These are phyloP conservation scores for Zymoseptoria pseudotritici DNA, from an alignment of 2,329 filamentous ascomycete species.

Conservation along the genomic window DNA sequence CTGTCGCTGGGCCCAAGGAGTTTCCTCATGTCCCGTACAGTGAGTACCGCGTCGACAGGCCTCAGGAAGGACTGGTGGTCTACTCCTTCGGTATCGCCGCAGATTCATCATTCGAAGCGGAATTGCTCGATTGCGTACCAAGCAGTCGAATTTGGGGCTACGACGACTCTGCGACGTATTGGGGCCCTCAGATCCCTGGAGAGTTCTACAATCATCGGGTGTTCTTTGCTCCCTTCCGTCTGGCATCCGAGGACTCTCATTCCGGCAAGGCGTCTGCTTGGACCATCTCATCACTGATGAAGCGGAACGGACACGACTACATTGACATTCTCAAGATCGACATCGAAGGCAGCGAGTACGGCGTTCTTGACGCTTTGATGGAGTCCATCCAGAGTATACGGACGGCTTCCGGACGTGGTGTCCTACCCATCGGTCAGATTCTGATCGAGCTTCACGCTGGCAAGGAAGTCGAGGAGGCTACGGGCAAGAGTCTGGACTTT, in stretches of 20 bases:
- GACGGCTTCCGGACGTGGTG: neutral
- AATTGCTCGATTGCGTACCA: slow-evolving; percentile 25
- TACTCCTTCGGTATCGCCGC: slow-evolving; percentile 35
- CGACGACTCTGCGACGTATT: slow-evolving; percentile 30
- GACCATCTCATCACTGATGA: neutral
- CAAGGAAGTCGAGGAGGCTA: neutral
- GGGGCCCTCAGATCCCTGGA: slow-evolving; percentile 4
- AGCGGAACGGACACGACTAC: slow-evolving; percentile 25
- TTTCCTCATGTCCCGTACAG: slow-evolving; percentile 31
- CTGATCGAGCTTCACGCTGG: slow-evolving; percentile 1
- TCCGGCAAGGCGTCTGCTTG: neutral
- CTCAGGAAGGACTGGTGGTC: slow-evolving; percentile 24
- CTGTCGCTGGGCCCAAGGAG: neutral
- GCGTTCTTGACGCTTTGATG: slow-evolving; percentile 4
- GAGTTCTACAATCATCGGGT: slow-evolving; percentile 10
- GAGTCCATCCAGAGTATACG: neutral
- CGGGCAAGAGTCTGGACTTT: neutral
- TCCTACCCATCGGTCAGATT: slow-evolving; percentile 1
- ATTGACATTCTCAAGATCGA: slow-evolving; percentile 39
- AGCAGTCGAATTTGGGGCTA: slow-evolving; percentile 32
- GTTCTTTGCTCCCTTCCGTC: slow-evolving; percentile 27
- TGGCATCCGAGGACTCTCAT: slow-evolving; percentile 15
- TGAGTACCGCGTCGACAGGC: slow-evolving; percentile 15
- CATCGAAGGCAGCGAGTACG: slow-evolving; percentile 34
- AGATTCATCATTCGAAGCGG: slow-evolving; percentile 36